Conservation (phyloP, 2,329 filamentous ascomycete species). For the Aspergillus ustus region DNA sequence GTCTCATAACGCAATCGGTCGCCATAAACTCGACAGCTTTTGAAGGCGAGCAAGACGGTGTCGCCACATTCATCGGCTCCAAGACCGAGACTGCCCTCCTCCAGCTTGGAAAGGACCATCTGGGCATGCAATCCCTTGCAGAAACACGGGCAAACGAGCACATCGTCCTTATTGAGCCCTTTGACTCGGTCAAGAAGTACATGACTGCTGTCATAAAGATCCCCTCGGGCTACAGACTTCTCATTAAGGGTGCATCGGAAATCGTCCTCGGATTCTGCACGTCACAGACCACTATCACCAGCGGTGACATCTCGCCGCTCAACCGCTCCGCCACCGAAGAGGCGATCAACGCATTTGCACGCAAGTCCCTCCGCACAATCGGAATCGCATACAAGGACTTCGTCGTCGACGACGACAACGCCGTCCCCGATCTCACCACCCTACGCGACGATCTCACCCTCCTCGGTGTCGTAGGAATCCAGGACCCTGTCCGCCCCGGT, state of each 20-base stretch:
- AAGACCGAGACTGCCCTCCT: conserved; percentile 73
- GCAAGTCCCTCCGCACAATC: conserved; percentile 71
- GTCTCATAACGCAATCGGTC: conserved; percentile 40
- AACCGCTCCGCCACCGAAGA: conserved; percentile 5
- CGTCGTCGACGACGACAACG: no score
- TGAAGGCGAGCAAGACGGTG: conserved; percentile 59
- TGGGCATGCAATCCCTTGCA: conserved; percentile 63
- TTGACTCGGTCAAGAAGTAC: conserved; percentile 71
- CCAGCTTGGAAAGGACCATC: conserved; percentile 65
- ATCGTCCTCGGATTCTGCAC: conserved; percentile 33
- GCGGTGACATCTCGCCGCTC: not conserved
- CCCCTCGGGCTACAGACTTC: conserved; percentile 30
- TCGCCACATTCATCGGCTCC: conserved; percentile 63
- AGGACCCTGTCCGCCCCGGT: conserved; percentile 69
- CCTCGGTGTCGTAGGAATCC: conserved; percentile 71
- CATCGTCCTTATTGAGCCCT: conserved; percentile 67
- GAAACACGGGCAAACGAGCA: conserved; percentile 61
- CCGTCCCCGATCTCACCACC: conserved; percentile 63
- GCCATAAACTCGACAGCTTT: conserved; percentile 66
- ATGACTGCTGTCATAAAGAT: conserved; percentile 40
- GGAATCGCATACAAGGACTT: conserved; percentile 68
- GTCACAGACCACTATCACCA: conserved; percentile 24
- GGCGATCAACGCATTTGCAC: conserved; percentile 37
- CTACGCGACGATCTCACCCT: conserved; percentile 73
- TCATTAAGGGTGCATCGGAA: conserved; percentile 44